These are phyloP conservation scores for Sideroxylon spinosum DNA, from an alignment of 179 eudicot genomes.

Conservation along the genomic window DNA sequence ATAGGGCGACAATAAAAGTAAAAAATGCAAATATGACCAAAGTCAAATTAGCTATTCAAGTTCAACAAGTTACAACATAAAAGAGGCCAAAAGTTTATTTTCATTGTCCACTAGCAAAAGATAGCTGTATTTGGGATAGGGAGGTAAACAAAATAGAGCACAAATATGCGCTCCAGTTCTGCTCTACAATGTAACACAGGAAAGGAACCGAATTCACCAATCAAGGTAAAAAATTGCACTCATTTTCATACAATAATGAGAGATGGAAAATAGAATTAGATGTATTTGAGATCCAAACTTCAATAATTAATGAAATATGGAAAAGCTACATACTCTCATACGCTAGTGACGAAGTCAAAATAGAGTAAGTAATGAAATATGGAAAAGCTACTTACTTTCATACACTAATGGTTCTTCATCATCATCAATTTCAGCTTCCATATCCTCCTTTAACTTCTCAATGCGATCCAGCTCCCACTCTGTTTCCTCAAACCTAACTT, in stretches of 20 bases:
- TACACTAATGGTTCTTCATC: constrained; percentile 97
- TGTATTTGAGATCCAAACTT: background rate
- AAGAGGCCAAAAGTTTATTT: background rate
- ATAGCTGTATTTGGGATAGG: too few species aligned
- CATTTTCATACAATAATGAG: too few species aligned
- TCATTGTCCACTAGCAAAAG: too few species aligned
- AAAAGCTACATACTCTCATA: background rate
- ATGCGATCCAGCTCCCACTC: constrained; percentile 97
- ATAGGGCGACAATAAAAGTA: background rate
- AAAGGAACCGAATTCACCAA: too few species aligned
- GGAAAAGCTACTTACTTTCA: constrained; percentile 66
- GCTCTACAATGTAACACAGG: too few species aligned
- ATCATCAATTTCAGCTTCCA: constrained; percentile 98
- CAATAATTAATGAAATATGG: background rate
- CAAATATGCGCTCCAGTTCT: too few species aligned
- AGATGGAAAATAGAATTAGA: background rate
- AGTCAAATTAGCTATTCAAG: constrained; percentile 5
- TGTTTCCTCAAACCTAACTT: constrained; percentile 64
- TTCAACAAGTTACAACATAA: background rate
- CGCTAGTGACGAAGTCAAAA: background rate
- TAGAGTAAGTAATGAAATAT: background rate
- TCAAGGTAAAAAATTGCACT: too few species aligned
- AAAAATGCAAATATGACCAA: background rate
- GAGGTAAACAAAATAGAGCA: too few species aligned
- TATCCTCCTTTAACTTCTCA: constrained; percentile 93